phyloP scores from a whole-genome alignment of 2,329 filamentous ascomycete species.

The Cercospora berteroae region DNA sequence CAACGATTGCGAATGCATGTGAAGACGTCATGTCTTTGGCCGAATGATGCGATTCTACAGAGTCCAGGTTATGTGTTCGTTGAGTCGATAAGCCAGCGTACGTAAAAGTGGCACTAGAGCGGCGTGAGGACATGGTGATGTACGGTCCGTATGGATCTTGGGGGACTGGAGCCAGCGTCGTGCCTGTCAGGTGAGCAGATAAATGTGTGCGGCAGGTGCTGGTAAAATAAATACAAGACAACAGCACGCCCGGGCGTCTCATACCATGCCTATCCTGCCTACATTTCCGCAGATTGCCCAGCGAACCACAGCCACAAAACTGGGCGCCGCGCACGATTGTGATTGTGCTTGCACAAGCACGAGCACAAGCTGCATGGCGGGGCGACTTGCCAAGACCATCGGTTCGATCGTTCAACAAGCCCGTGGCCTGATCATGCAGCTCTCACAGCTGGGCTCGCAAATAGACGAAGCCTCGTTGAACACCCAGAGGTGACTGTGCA shows the following conservation, averaged over 20 bases:
- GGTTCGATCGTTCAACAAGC: not conserved
- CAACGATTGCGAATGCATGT: conserved; percentile 5
- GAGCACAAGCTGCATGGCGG: not conserved
- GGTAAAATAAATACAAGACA: not conserved
- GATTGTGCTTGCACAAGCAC: not conserved
- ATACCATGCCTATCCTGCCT: not conserved
- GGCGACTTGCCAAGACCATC: not conserved
- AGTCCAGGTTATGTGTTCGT: not conserved
- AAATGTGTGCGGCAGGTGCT: not conserved
- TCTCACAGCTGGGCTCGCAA: not conserved
- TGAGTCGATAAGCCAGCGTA: not conserved
- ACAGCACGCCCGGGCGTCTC: not conserved
- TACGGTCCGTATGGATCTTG: not conserved
- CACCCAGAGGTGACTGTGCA: not conserved
- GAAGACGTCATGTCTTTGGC: not conserved
- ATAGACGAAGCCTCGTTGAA: not conserved
- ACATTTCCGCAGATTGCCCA: conserved; percentile 1
- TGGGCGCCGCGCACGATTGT: not conserved
- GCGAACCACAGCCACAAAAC: not conserved
- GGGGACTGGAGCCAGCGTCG: not conserved
- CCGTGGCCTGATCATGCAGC: not conserved
- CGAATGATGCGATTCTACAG: not conserved
- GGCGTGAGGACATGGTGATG: not conserved
- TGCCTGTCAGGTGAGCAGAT: not conserved
- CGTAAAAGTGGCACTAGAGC: not conserved